Evolutionary conservation across 176 grass and related monocot species (phyloP).

Genomic region (Hsuehochloa calcarea): DNA sequence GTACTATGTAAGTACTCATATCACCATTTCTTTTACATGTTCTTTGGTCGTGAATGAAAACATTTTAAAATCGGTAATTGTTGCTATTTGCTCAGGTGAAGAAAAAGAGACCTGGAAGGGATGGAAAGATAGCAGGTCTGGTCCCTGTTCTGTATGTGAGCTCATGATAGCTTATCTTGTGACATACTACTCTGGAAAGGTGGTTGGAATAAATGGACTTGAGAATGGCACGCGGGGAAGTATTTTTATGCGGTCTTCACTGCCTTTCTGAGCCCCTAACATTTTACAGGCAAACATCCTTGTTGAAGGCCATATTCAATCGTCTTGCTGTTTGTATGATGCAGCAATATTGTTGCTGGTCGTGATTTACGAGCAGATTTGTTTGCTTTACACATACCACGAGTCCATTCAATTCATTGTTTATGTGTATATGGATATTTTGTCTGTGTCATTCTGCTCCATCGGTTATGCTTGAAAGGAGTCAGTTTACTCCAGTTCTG

Average conservation of each 20-base stretch:
- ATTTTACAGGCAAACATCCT: not conserved
- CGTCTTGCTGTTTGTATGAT: not conserved
- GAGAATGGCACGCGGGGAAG: not conserved
- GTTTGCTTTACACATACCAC: not conserved
- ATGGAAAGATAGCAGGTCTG: conserved; percentile 82
- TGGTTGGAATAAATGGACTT: not conserved
- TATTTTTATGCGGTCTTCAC: not conserved
- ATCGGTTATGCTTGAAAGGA: not conserved
- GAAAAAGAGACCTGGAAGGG: conserved; percentile 98
- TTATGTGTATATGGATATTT: conserved; percentile 4
- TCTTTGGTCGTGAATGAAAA: not conserved
- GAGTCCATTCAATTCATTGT: conserved; percentile 43
- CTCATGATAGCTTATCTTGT: conserved; percentile 42
- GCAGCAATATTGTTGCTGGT: not conserved
- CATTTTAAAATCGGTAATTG: not conserved
- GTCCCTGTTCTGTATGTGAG: conserved; percentile 96
- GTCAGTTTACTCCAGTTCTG: not conserved
- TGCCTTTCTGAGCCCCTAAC: not conserved
- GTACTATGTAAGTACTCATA: conserved; percentile 84
- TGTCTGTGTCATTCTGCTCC: not conserved
- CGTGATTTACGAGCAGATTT: not conserved
- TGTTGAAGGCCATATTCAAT: not conserved
- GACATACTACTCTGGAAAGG: not conserved
- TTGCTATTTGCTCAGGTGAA: conserved; percentile 69
- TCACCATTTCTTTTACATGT: not conserved